Evolutionary conservation across 768 basidiomycete genomes (phyloP).

Genomic region (Leccinum sublutescens): DNA sequence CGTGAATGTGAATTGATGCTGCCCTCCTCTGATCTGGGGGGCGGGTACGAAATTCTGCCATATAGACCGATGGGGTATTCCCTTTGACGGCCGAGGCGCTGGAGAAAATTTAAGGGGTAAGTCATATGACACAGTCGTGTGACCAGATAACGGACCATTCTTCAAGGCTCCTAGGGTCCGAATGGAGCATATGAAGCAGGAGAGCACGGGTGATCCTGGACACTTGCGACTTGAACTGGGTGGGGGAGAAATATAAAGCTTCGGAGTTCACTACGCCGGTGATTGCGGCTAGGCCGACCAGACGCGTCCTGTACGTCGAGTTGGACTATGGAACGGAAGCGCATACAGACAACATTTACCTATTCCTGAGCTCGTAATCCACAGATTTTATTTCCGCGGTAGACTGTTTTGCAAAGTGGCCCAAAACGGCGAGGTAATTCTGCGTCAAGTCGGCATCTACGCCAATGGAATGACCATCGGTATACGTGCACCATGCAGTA

Average conservation of each 20-base stretch:
- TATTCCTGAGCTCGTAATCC: slow-evolving; percentile 73
- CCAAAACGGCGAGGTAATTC: slow-evolving; percentile 67
- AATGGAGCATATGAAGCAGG: slow-evolving; percentile 62
- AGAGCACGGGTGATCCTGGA: slow-evolving; percentile 70
- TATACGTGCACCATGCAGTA: slow-evolving; percentile 89
- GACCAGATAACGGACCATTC: slow-evolving; percentile 52
- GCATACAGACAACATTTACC: slow-evolving; percentile 41
- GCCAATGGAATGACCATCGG: slow-evolving; percentile 81
- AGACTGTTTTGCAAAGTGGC: slow-evolving; percentile 63
- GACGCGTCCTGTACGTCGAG: slow-evolving; percentile 56
- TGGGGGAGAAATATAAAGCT: slow-evolving; percentile 69
- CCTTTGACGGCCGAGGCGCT: slow-evolving; percentile 67
- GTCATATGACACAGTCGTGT: not conserved
- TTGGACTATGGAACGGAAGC: not conserved
- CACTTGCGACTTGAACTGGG: slow-evolving; percentile 72
- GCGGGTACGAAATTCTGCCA: slow-evolving; percentile 80
- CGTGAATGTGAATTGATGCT: slow-evolving; percentile 83
- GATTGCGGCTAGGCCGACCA: slow-evolving; percentile 84
- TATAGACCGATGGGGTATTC: slow-evolving; percentile 70
- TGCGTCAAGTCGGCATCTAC: slow-evolving; percentile 68
- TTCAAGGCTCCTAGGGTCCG: slow-evolving; percentile 56
- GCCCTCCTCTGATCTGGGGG: slow-evolving; percentile 81
- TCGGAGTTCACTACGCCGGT: slow-evolving; percentile 81
- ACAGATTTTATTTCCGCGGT: slow-evolving; percentile 42
- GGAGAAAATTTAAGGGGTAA: not conserved